Evolutionary conservation across 768 basidiomycete genomes (phyloP), one percentile per base, ranked within the genome.

Genomic region (Lactarius hengduanensis): DNA sequence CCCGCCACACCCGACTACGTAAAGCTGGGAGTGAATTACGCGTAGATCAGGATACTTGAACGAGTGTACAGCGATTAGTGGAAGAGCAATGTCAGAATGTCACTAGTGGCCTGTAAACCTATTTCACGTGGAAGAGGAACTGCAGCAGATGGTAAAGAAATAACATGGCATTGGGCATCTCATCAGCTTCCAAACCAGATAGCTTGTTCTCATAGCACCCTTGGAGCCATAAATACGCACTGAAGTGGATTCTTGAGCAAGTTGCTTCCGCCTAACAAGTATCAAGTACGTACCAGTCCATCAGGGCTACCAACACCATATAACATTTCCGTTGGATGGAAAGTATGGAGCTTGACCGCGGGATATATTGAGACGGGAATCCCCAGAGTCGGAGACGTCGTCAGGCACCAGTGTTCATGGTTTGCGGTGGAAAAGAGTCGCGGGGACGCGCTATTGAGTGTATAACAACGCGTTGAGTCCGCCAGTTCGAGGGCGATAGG

Each of bases 311-410:
- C 91, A 18, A 88, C 74, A 20, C 85, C 90, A 71, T 86, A 90
- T 69, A 94, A 75, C 93, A 94, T 94, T 75, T 95, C 91, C 68
- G 85, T 81, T 15, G 93, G 92, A 74, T 95, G 93, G 82, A 94
- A 95, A 2, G 82, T 80, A 94, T 77, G 36, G 89, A 87, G 54
- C 84, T 87, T 64, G 77, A 78, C 68, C 86, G 79, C 53, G 86
- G 86, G 63, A 88, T 86, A 72, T 81, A 88, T 10, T 84, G 78
- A 30, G 85, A 86, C 8, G 85, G 83, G 47, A 81, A 73, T 8
- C 78, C 78, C 57, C 86, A n/a, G 82, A n/a, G 82, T 75, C n/a
- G 86, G 85, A 58, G 81, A 82, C 13, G 80, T 74, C 13, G 78
- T 76, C 32, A 90, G 78, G n/a, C n/a, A 8, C 87, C 86, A 9